phyloP scores from a whole-genome alignment of 1,284 basidiomycete species.

The Pseudomicrostroma phylloplanum region DNA sequence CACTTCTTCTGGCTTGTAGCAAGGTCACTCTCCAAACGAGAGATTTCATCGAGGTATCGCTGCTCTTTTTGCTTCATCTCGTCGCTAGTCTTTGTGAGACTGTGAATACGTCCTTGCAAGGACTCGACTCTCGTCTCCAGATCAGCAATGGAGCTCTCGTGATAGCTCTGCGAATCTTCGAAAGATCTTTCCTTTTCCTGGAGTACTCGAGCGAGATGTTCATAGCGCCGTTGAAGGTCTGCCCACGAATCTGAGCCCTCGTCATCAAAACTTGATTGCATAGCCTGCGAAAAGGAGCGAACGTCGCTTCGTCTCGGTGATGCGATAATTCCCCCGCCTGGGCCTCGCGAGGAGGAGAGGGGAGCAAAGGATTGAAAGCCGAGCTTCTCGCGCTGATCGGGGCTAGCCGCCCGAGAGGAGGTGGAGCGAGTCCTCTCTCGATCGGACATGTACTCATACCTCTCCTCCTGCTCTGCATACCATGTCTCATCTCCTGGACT shows the following conservation, averaged over 20 bases:
- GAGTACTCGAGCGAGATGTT: not conserved
- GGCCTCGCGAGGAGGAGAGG: too few species aligned
- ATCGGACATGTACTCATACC: not conserved
- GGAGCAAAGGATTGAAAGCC: too few species aligned
- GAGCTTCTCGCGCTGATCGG: not conserved
- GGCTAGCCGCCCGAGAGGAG: not conserved
- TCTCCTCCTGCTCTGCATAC: constrained; percentile 5
- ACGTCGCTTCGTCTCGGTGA: not conserved
- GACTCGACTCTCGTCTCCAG: constrained; percentile 1
- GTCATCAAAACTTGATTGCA: too few species aligned
- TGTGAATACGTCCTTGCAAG: not conserved
- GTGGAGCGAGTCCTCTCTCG: not conserved
- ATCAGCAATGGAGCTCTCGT: constrained; percentile 1
- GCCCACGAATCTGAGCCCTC: too few species aligned
- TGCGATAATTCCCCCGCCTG: not conserved
- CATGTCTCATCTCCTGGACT: not conserved
- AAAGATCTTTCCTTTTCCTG: not conserved
- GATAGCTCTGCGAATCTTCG: not conserved
- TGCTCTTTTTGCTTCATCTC: not conserved
- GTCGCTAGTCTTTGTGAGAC: not conserved
- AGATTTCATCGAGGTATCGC: constrained; percentile 5
- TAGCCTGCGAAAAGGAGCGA: not conserved
- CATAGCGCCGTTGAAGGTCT: not conserved
- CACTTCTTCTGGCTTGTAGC: constrained; percentile 1
- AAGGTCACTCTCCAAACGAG: constrained; percentile 1